Evolutionary conservation across 2,329 filamentous ascomycete genomes (phyloP).

Genomic region (Alternaria gansuensis): DNA sequence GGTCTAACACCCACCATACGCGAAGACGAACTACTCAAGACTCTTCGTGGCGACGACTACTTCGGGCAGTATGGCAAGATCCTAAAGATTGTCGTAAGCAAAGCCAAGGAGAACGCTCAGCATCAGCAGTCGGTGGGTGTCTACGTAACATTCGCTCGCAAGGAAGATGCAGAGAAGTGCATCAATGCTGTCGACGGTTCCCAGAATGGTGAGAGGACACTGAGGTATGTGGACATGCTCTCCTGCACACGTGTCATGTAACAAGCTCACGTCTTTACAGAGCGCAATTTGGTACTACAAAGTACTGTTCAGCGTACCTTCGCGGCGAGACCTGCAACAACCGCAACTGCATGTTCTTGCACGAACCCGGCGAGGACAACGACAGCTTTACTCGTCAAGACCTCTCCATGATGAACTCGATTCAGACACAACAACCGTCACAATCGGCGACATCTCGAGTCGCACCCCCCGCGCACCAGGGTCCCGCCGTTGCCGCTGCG

Average conservation of each 20-base stretch:
- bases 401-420: slow-evolving; percentile 91
- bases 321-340: slow-evolving; percentile 95
- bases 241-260: slow-evolving; percentile 4
- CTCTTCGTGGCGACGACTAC: slow-evolving; percentile 87
- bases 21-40: slow-evolving; percentile 91
- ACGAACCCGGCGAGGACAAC: slow-evolving; percentile 97
- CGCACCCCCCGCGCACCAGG: slow-evolving; percentile 61
- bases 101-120: slow-evolving; percentile 77
- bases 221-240: slow-evolving; percentile 66
- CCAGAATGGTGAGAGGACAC: slow-evolving; percentile 83
- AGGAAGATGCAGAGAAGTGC: slow-evolving; percentile 87
- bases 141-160: slow-evolving; percentile 96
- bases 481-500: slow-evolving; percentile 62
- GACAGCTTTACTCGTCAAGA: slow-evolving; percentile 96
- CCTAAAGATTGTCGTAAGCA: slow-evolving; percentile 98
- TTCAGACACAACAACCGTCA: slow-evolving; percentile 78
- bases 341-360: slow-evolving; percentile 95
- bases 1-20: slow-evolving; percentile 90
- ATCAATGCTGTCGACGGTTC: slow-evolving; percentile 94
- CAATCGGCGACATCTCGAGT: slow-evolving; percentile 62
- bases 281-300: slow-evolving; percentile 86
- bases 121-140: slow-evolving; percentile 89
- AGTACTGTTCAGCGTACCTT: slow-evolving; percentile 97
- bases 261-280: slow-evolving; percentile 51
- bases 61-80: slow-evolving; percentile 99